Percentiles rank a stretch among this genome's conserved stretches.
Conservation (phyloP, 129 eudicot genomes). For the Heracleum sosnowskyi region DNA sequence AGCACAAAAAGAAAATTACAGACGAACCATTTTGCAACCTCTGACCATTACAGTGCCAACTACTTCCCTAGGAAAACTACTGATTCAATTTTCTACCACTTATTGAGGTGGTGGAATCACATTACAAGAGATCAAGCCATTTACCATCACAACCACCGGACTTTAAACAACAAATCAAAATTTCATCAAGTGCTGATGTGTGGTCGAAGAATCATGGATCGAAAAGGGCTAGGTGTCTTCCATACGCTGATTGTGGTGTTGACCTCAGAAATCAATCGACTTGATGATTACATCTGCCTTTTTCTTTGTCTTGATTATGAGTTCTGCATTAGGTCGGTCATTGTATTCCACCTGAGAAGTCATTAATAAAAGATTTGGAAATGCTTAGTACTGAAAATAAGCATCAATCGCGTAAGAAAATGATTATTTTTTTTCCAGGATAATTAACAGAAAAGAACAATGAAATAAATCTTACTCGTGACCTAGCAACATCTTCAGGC, state of each 20-base stretch:
- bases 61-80: not conserved
- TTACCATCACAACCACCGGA: not conserved
- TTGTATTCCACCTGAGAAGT: constrained; percentile 64
- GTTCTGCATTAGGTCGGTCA: constrained; percentile 93
- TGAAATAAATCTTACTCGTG: constrained; percentile 45
- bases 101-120: not conserved
- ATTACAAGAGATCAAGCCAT: not conserved
- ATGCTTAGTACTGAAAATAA: not conserved
- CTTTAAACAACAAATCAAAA: not conserved
- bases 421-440: not conserved
- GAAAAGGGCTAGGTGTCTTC: not conserved
- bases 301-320: constrained; percentile 64
- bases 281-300: constrained; percentile 81
- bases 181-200: not conserved
- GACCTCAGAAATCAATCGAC: constrained; percentile 35
- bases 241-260: not conserved
- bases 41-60: not conserved
- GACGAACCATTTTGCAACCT: not conserved
- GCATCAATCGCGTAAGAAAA: not conserved
- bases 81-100: not conserved
- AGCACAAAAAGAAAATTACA: not conserved
- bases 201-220: not conserved
- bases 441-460: not conserved
- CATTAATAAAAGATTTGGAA: constrained; percentile 7
- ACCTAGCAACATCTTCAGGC: constrained; percentile 67